Conservation (phyloP, 805 yeast genomes). For the Kluyveromyces starmeri region DNA sequence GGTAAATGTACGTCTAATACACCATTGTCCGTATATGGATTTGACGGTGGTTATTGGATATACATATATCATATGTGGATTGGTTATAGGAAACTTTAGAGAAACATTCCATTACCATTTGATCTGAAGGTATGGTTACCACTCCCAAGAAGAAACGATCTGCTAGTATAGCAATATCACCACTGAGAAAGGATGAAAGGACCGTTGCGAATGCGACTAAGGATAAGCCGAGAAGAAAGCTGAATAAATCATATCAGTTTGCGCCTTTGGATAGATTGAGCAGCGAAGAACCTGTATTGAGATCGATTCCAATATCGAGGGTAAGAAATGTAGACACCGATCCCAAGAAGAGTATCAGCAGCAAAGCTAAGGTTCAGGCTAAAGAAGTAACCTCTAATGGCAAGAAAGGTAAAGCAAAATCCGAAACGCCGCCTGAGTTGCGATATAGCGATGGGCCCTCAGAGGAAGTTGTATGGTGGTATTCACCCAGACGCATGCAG, state of each 20-base stretch:
- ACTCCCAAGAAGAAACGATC: conserved; percentile 18
- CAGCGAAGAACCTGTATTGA: conserved; percentile 11
- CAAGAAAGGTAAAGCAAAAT: conserved; percentile 4
- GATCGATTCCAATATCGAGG: conserved; percentile 25
- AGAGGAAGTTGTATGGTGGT: conserved; percentile 28
- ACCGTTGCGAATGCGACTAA: conserved; percentile 7
- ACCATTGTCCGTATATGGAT: too few relatives aligned
- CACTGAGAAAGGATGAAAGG: conserved; percentile 9
- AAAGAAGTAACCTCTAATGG: neutral
- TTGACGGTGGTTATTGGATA: too few relatives aligned
- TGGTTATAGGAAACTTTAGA: too few relatives aligned
- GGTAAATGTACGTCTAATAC: too few relatives aligned
- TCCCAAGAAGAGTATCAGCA: conserved; percentile 6
- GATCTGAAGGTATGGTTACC: too few relatives aligned
- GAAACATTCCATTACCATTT: too few relatives aligned
- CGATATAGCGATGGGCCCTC: conserved; percentile 10
- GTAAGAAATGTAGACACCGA: conserved; percentile 17
- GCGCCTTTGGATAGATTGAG: conserved; percentile 22
- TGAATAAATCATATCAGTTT: conserved; percentile 18
- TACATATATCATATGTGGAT: too few relatives aligned
- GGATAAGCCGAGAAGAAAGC: neutral
- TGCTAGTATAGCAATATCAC: conserved; percentile 15
- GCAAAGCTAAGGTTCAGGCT: conserved; percentile 4
- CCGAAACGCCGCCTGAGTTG: conserved; percentile 3
- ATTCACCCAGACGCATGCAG: conserved; percentile 18